A percentile compares a stretch with the other conserved stretches of the same genome.
These are phyloP conservation scores for Paramecium pentaurelia DNA, from an alignment of 73 alveolate species.

Conservation along the genomic window DNA sequence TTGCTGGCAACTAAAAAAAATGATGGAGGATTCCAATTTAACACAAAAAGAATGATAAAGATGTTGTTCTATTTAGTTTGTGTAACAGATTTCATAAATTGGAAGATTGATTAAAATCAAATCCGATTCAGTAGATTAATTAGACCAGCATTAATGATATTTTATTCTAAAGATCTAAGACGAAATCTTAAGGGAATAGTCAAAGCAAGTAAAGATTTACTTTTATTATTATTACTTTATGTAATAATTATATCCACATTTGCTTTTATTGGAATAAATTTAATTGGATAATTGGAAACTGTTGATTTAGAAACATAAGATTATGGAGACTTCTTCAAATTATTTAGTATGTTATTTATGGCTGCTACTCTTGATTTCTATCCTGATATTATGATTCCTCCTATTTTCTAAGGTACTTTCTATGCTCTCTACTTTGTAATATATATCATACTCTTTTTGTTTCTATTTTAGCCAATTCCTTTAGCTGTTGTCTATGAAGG, in stretches of 20 bases:
- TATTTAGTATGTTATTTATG: conserved; percentile 11
- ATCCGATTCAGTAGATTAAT: conserved; percentile 48
- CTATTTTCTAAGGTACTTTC: conserved; percentile 31
- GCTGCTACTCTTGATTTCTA: conserved; percentile 44
- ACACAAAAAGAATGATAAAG: not conserved
- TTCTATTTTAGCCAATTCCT: conserved; percentile 53
- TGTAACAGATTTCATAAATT: not conserved
- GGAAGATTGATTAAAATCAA: not conserved
- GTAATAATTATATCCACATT: conserved; percentile 31
- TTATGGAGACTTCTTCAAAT: conserved; percentile 53
- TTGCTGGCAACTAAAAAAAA: not conserved
- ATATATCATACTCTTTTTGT: conserved; percentile 4
- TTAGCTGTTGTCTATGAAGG: conserved; percentile 64
- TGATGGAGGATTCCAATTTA: not conserved
- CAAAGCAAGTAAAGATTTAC: conserved; percentile 31
- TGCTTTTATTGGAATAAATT: conserved; percentile 48
- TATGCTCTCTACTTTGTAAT: conserved; percentile 27
- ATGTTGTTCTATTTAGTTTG: not conserved
- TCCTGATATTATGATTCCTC: conserved; percentile 54
- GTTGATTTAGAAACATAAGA: conserved; percentile 34
- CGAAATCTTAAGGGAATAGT: conserved; percentile 51
- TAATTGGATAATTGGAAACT: conserved; percentile 41
- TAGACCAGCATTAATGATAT: conserved; percentile 49
- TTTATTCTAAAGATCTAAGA: conserved; percentile 48
- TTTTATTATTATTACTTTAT: conserved; percentile 12